phyloP scores from a whole-genome alignment of 495 filamentous ascomycete species.

The Hypoxylon fuscum region DNA sequence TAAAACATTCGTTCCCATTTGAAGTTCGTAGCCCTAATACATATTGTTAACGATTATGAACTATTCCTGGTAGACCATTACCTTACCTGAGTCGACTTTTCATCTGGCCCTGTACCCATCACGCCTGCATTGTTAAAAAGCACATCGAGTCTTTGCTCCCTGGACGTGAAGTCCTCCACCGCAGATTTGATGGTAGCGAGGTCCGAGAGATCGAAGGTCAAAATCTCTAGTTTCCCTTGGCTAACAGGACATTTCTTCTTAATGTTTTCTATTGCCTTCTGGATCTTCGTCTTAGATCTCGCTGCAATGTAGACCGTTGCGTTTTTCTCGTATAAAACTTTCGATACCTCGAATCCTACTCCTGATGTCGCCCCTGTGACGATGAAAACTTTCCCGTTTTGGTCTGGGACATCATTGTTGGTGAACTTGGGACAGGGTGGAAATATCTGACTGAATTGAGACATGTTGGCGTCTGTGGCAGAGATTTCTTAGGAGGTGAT shows the following conservation, averaged over 20 bases:
- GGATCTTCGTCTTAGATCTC: slow-evolving; percentile 45
- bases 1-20: slow-evolving; percentile 53
- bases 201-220: slow-evolving; percentile 34
- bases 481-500: too few species aligned
- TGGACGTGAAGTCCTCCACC: slow-evolving; percentile 15
- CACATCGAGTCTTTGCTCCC: slow-evolving; percentile 28
- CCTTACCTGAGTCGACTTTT: slow-evolving; percentile 29
- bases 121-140: slow-evolving; percentile 49
- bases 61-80: too few species aligned
- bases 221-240: slow-evolving; percentile 25
- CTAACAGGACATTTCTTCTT: slow-evolving; percentile 20
- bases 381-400: slow-evolving; percentile 47
- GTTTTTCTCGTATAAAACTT: slow-evolving; percentile 51
- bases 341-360: slow-evolving; percentile 55
- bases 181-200: slow-evolving; percentile 22
- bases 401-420: slow-evolving; percentile 29
- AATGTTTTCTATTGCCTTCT: slow-evolving; percentile 28
- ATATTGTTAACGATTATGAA: too few species aligned
- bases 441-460: slow-evolving; percentile 37
- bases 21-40: slow-evolving; percentile 46
- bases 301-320: slow-evolving; percentile 62
- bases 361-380: slow-evolving; percentile 58
- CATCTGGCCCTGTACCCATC: slow-evolving; percentile 36
- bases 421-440: slow-evolving; percentile 43
- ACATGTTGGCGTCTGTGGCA: neutral